A percentile compares a stretch with the other conserved stretches of the same genome.
Evolutionary conservation across 1,284 basidiomycete species (phyloP).

Genomic region (Trichosporon asahii): DNA sequence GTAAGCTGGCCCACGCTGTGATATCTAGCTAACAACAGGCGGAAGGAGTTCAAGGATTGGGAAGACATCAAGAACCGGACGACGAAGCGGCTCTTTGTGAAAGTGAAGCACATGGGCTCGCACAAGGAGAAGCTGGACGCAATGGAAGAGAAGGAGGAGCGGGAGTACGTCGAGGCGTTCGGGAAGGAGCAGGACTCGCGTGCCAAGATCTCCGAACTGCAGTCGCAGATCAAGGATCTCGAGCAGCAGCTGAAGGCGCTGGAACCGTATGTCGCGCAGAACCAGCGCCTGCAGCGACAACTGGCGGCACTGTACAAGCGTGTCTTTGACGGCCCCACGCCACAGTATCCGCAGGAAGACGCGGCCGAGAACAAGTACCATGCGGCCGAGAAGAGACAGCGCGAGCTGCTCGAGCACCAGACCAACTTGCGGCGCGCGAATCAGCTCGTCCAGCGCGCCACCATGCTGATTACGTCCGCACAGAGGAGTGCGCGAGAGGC

Average conservation of each 20-base stretch:
- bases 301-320: constrained; percentile 23
- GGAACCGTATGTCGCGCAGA: constrained; percentile 10
- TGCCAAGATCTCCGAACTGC: constrained; percentile 24
- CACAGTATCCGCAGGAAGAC: constrained; percentile 26
- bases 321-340: constrained; percentile 25
- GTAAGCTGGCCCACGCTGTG: not conserved
- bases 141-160: constrained; percentile 29
- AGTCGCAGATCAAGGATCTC: constrained; percentile 14
- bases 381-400: constrained; percentile 7
- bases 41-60: constrained; percentile 27
- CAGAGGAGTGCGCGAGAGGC: constrained; percentile 8
- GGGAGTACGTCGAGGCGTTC: constrained; percentile 27
- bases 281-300: constrained; percentile 12
- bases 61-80: constrained; percentile 25
- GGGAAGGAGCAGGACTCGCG: constrained; percentile 21
- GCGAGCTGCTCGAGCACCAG: not conserved
- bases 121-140: constrained; percentile 14
- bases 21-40: constrained; percentile 7
- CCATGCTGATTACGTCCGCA: constrained; percentile 16
- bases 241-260: constrained; percentile 13
- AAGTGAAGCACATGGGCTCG: constrained; percentile 20
- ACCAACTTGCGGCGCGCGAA: constrained; percentile 20
- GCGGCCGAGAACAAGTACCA: constrained; percentile 16
- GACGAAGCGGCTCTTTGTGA: constrained; percentile 24
- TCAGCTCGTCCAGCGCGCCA: constrained; percentile 22